Conservation (phyloP, 495 filamentous ascomycete species). For the Lasiosphaeris hirsuta region DNA sequence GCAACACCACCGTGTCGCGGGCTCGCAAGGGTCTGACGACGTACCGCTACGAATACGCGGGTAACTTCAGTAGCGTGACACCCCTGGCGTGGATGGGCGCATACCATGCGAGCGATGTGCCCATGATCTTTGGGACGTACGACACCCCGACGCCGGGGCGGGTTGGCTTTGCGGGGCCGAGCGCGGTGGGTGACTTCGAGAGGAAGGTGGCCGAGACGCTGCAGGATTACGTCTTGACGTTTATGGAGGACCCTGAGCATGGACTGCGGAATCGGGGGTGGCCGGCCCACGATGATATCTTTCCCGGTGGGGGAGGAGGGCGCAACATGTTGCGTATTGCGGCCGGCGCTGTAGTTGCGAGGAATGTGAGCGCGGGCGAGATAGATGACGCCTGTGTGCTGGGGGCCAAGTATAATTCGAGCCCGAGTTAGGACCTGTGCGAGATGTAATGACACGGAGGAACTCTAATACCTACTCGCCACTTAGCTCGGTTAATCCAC, state of each 20-base stretch:
- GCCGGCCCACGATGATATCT: slow-evolving; percentile 15
- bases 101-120: slow-evolving; percentile 48
- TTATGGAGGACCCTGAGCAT: slow-evolving; percentile 40
- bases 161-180: slow-evolving; percentile 1
- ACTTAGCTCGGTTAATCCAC: too few relatives aligned
- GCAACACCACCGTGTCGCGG: slow-evolving; percentile 29
- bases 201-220: slow-evolving; percentile 35
- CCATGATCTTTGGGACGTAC: slow-evolving; percentile 46
- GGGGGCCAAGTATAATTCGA: slow-evolving; percentile 18
- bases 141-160: slow-evolving; percentile 17
- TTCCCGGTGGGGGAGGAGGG: not conserved
- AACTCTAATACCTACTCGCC: too few relatives aligned
- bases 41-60: slow-evolving; percentile 51
- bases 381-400: slow-evolving; percentile 21
- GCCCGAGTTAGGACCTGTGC: not conserved
- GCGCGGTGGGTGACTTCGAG: slow-evolving; percentile 32
- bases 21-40: slow-evolving; percentile 33
- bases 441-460: not conserved
- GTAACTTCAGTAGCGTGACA: slow-evolving; percentile 46
- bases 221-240: slow-evolving; percentile 44
- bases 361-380: slow-evolving; percentile 18
- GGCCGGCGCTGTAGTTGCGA: slow-evolving; percentile 1
- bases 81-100: slow-evolving; percentile 45
- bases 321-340: slow-evolving; percentile 22
- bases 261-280: slow-evolving; percentile 26